phyloP scores from a whole-genome alignment of 2,329 filamentous ascomycete species.

The Fusarium sp. region DNA sequence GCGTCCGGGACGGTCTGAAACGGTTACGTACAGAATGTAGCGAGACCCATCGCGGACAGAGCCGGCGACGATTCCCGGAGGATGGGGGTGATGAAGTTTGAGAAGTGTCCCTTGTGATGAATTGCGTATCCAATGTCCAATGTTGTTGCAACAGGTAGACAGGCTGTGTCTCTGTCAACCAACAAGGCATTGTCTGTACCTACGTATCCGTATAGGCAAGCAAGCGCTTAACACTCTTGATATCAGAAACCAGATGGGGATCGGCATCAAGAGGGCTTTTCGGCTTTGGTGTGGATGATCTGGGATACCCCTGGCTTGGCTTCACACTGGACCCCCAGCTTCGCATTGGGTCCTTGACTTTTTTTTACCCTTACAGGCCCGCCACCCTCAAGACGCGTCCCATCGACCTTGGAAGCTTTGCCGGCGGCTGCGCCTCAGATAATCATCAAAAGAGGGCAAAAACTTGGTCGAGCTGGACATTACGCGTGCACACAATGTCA shows the following conservation, averaged over 20 bases:
- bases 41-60: slow-evolving; percentile 10
- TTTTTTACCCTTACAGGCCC: neutral
- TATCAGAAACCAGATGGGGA: slow-evolving; percentile 16
- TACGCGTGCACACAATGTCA: neutral
- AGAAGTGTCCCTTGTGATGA: neutral
- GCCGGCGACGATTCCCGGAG: slow-evolving; percentile 8
- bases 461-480: slow-evolving; percentile 15
- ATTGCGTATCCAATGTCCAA: neutral
- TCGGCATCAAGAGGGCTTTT: slow-evolving; percentile 25
- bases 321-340: neutral
- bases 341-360: neutral
- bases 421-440: slow-evolving; percentile 14
- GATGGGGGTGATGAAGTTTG: neutral
- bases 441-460: neutral
- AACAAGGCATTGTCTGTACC: neutral
- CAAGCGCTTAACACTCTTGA: neutral
- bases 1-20: slow-evolving; percentile 1
- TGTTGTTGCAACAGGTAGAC: neutral
- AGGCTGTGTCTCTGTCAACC: neutral
- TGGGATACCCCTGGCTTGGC: slow-evolving; percentile 16
- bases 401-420: neutral
- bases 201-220: neutral
- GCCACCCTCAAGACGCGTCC: slow-evolving; percentile 28
- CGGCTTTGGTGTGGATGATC: slow-evolving; percentile 34
- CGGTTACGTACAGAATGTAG: slow-evolving; percentile 24